phyloP scores from a whole-genome alignment of 345 rosid species.

The Chamaenerion angustifolium region DNA sequence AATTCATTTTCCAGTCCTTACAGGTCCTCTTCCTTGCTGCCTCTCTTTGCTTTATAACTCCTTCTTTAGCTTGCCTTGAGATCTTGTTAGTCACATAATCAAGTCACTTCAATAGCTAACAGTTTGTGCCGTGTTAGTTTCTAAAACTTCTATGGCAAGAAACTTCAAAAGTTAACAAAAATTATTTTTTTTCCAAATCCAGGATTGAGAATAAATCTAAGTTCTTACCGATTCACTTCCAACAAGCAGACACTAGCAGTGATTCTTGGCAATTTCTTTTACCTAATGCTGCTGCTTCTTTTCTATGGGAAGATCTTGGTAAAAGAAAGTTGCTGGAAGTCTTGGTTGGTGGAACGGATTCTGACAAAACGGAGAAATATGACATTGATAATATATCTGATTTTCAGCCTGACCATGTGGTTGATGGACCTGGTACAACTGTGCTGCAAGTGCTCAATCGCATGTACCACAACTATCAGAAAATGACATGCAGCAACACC shows the following conservation, averaged over 20 bases:
- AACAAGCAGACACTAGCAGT: constrained; percentile 59
- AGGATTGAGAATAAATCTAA: constrained; percentile 91
- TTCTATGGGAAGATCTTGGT: constrained; percentile 96
- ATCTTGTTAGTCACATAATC: neutral
- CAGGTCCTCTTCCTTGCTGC: constrained; percentile 34
- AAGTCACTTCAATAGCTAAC: no score
- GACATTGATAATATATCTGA: constrained; percentile 79
- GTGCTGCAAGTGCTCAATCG: no score
- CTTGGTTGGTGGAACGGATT: constrained; percentile 59
- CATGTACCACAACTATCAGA: no score
- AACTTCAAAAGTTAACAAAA: neutral
- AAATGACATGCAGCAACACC: no score
- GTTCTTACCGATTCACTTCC: constrained; percentile 69
- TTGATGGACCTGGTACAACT: no score
- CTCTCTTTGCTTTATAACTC: neutral
- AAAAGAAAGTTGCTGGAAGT: constrained; percentile 55
- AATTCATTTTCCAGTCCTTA: constrained; percentile 75
- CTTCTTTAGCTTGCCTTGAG: neutral
- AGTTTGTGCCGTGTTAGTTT: neutral
- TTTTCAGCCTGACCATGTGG: constrained; percentile 45
- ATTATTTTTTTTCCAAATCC: constrained; percentile 4
- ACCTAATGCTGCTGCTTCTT: constrained; percentile 82
- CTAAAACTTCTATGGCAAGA: neutral
- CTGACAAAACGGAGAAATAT: constrained; percentile 39
- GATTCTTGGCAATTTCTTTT: constrained; percentile 85